These are phyloP conservation scores for Suhomyces anneliseae DNA, from an alignment of 1,139 yeast genomes.

Conservation along the genomic window DNA sequence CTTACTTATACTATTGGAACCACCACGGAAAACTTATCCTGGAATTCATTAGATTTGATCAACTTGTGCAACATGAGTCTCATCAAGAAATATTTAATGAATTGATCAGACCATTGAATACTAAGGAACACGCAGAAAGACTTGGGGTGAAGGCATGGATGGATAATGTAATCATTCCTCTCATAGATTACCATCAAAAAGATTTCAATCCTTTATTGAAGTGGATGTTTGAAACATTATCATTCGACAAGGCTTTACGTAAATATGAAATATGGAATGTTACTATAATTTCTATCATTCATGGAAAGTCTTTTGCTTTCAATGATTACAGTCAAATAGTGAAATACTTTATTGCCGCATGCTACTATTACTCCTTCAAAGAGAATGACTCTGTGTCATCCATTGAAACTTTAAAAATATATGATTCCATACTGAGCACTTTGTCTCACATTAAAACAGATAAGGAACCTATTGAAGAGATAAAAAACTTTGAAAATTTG, in stretches of 20 bases:
- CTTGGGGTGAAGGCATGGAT: slow-evolving; percentile 27
- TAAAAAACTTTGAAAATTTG: not conserved
- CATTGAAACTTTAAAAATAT: slow-evolving; percentile 30
- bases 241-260: slow-evolving; percentile 5
- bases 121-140: slow-evolving; percentile 11
- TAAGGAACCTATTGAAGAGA: slow-evolving; percentile 1
- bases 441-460: slow-evolving; percentile 11
- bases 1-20: slow-evolving; percentile 34
- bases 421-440: slow-evolving; percentile 31
- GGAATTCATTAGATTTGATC: not conserved
- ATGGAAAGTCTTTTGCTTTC: slow-evolving; percentile 11
- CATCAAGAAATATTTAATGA: slow-evolving; percentile 20
- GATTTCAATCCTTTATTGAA: slow-evolving; percentile 26
- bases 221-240: slow-evolving; percentile 25
- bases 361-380: slow-evolving; percentile 23
- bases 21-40: slow-evolving; percentile 19
- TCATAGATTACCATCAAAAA: slow-evolving; percentile 19
- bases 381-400: slow-evolving; percentile 19
- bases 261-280: slow-evolving; percentile 30
- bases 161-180: slow-evolving; percentile 32
- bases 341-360: slow-evolving; percentile 24
- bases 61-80: not conserved
- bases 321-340: slow-evolving; percentile 18
- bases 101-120: slow-evolving; percentile 25
- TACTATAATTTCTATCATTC: slow-evolving; percentile 20